These are phyloP conservation scores for Fusarium zealandicum DNA, from an alignment of 2,329 filamentous ascomycete genomes.

Conservation along the genomic window DNA sequence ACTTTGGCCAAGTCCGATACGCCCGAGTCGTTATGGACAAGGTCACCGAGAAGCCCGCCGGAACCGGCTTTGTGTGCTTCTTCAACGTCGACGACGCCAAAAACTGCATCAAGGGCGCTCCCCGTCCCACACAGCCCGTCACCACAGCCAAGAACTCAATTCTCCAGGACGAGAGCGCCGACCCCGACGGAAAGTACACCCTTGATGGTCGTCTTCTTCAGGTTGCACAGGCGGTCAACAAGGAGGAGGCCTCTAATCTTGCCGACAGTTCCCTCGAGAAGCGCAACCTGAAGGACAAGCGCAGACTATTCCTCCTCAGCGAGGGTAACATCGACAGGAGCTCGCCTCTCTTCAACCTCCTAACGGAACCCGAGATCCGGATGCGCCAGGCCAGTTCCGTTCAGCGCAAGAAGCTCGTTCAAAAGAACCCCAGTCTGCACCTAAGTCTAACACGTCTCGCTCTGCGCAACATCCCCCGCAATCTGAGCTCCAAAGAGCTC, in stretches of 20 bases:
- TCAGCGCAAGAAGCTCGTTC: conserved; percentile 88
- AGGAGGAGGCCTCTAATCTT: conserved; percentile 78
- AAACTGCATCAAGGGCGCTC: conserved; percentile 77
- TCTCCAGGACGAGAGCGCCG: conserved; percentile 83
- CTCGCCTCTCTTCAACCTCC: conserved; percentile 76
- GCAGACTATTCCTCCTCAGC: conserved; percentile 83
- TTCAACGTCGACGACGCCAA: conserved; percentile 77
- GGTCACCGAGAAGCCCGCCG: conserved; percentile 83
- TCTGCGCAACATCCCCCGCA: conserved; percentile 87
- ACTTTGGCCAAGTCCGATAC: conserved; percentile 89
- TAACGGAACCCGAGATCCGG: conserved; percentile 81
- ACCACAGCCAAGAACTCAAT: conserved; percentile 76
- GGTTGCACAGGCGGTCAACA: conserved; percentile 83
- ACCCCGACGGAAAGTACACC: conserved; percentile 85
- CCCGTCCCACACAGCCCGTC: conserved; percentile 59
- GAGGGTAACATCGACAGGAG: conserved; percentile 85
- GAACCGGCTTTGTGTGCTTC: conserved; percentile 96
- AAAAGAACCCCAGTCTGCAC: conserved; percentile 88
- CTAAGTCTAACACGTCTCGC: conserved; percentile 89
- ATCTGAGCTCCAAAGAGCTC: conserved; percentile 83
- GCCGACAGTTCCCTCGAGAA: conserved; percentile 71
- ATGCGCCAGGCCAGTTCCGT: conserved; percentile 87
- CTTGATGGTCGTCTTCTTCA: conserved; percentile 88
- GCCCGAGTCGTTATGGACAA: conserved; percentile 90
- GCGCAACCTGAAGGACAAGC: conserved; percentile 82